Evolutionary conservation across 305 asterid genomes (phyloP), one percentile per base, ranked within the genome.

Genomic region (Fraxinus angustifolia): DNA sequence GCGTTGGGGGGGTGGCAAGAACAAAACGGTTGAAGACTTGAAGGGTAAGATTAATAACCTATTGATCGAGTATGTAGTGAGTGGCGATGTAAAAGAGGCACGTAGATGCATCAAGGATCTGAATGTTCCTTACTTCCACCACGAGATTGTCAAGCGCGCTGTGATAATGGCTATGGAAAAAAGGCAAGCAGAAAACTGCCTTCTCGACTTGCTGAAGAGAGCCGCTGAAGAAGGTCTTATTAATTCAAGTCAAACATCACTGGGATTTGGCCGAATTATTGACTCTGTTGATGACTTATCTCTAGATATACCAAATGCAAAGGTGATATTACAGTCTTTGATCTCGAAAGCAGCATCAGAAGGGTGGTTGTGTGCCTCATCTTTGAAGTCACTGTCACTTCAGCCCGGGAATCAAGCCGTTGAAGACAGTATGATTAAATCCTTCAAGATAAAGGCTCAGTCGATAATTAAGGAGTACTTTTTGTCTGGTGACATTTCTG

Each of bases 331-430:
- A 33, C 97, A 95, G 87, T 89, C 92, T 0, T 78, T 93, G 88
- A 95, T 95, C 60, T 90, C 97, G 2, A 93, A 89, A 80, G 96
- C 94, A 76, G 97, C 99, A 16, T 93, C 99, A 0, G 99, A 93
- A 56, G 99, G 99, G n/a, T 95, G 99, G 99, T 40, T 93, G 3
- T 87, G 91, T 21, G 93, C 92, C 77, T 95, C 99, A 33, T 93
- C 99, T 53, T 56, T 93, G 78, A 91, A 83, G 77, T 88, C 93
- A 0, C 85, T 92, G 7, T 78, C 97, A 1, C 36, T 82, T 42
- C 89, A 81, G 14, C 90, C 92, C 0, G 87, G 87, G n/a, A 85
- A 85, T 79, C 83, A 83, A 67, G 85, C 82, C 1, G 81, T 91
- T 6, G 96, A 92, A 65, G 97, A 92, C 5, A 83, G 79, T 8